Base-by-base conservation (phyloP, 2,329 filamentous ascomycete species). In the Aureobasidium sp. region DNA sequence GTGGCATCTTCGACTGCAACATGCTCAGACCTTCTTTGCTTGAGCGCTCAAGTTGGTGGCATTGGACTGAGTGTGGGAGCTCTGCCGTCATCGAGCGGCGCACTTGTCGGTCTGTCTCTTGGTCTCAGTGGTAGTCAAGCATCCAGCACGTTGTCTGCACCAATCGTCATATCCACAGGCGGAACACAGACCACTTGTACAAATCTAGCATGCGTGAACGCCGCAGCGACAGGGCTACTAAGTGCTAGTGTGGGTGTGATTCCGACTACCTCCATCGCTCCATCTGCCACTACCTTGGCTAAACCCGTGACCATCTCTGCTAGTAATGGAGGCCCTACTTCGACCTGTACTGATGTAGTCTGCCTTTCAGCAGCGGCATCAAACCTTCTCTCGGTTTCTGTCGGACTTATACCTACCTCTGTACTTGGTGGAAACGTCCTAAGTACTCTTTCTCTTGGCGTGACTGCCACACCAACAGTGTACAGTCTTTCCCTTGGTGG, bases 261-360 rank as follows among this genome's bases (percentile, higher is more conserved):
- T 7, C 34, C 36, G 5, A 52, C 46, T 42, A 27, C 37, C 12
- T 27, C 58, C 10, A 6, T 42, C 32, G 27, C 27, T 20, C 34
- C 12, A 27, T 34, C 41, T 17, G 39, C 41, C 23, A 57, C 41
- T 29, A 36, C 26, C 1, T 13, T 46, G 12, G 39, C 41, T 5
- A 56, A 26, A 9, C 52, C 52, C 10, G 52, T 56, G 17, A 44
- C 39, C n/a, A 44, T 56, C 37, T 56, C 52, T 56, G 52, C 26
- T 17, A 42, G 23, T 17, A 56, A 29, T 20, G 52, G 52, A 23
- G 52, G 37, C 1, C 37, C 52, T 17, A 56, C 52, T 32, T 52
- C 50, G 6, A 56, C 52, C n/a, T 56, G 52, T 23, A 42, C 37
- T 32, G 52, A 56, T 36, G 26, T 56, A 3, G 26, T 56, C 5